A percentile compares a stretch with the other conserved stretches of the same genome.
These are phyloP conservation scores for Zhuliangozyma blackwelliae DNA, from an alignment of 1,139 yeast species.

Conservation along the genomic window DNA sequence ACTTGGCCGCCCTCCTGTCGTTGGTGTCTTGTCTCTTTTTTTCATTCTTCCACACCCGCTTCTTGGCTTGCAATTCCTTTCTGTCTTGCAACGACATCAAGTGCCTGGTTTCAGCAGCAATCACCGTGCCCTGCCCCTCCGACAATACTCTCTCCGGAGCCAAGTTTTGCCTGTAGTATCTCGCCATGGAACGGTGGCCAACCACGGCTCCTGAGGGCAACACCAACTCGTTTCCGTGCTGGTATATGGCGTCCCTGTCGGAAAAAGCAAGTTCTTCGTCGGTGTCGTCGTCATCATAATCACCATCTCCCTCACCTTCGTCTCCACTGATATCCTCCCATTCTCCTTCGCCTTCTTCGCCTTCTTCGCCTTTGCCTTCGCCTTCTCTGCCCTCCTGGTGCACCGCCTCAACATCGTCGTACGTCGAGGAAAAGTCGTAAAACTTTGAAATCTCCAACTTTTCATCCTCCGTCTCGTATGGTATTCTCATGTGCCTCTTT, in stretches of 20 bases:
- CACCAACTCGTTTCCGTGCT: constrained; percentile 70
- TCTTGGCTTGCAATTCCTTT: constrained; percentile 55
- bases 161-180: constrained; percentile 79
- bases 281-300: constrained; percentile 31
- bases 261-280: constrained; percentile 41
- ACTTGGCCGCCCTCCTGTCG: constrained; percentile 77
- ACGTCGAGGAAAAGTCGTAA: constrained; percentile 78
- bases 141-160: constrained; percentile 68
- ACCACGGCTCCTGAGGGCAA: constrained; percentile 83
- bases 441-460: constrained; percentile 75
- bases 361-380: constrained; percentile 12
- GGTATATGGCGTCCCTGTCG: constrained; percentile 32
- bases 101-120: constrained; percentile 88
- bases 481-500: constrained; percentile 84
- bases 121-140: constrained; percentile 91
- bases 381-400: constrained; percentile 10
- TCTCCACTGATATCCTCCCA: constrained; percentile 13
- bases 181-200: constrained; percentile 84
- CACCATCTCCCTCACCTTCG: constrained; percentile 22
- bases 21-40: constrained; percentile 62
- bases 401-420: constrained; percentile 25
- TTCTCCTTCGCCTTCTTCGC: constrained; percentile 7
- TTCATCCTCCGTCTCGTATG: constrained; percentile 82
- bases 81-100: constrained; percentile 51
- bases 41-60: constrained; percentile 74